phyloP scores from a whole-genome alignment of 345 rosid genomes.

The Melaleuca alternifolia region DNA sequence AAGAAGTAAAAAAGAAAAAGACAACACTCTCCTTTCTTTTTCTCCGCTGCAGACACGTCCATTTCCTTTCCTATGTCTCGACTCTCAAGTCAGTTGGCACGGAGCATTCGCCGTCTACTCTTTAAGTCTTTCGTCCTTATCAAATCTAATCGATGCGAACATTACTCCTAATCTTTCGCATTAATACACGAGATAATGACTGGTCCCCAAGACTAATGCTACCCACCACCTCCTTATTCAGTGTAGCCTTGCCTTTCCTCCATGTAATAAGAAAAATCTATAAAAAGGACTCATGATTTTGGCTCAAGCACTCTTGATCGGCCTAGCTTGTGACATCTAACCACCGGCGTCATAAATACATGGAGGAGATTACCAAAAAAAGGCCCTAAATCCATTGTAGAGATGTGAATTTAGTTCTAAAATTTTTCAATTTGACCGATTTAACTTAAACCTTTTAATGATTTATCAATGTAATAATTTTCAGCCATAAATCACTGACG shows the following conservation, averaged over 20 bases:
- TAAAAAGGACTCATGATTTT: not conserved
- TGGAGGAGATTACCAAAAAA: not conserved
- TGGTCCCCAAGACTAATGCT: not conserved
- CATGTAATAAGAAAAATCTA: not conserved
- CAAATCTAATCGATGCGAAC: not conserved
- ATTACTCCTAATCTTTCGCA: not conserved
- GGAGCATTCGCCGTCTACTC: too few relatives aligned
- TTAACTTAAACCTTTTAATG: not conserved
- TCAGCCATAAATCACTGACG: rapidly evolving
- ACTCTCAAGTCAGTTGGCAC: not conserved
- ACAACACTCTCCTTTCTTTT: not conserved
- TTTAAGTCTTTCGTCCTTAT: not conserved
- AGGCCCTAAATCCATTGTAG: not conserved
- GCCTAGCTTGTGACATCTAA: not conserved
- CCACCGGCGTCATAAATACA: not conserved
- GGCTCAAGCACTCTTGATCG: not conserved
- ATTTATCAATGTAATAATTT: not conserved
- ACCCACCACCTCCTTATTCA: not conserved
- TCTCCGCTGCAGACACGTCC: not conserved
- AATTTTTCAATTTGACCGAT: not conserved
- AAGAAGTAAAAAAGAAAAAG: not conserved
- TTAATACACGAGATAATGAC: not conserved
- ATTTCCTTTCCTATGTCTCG: not conserved
- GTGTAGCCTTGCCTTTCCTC: not conserved
- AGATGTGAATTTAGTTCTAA: not conserved